Percentiles rank a stretch among this genome's conserved stretches.
Evolutionary conservation across 768 basidiomycete genomes (phyloP).

Genomic region (Tulasnella sp.): DNA sequence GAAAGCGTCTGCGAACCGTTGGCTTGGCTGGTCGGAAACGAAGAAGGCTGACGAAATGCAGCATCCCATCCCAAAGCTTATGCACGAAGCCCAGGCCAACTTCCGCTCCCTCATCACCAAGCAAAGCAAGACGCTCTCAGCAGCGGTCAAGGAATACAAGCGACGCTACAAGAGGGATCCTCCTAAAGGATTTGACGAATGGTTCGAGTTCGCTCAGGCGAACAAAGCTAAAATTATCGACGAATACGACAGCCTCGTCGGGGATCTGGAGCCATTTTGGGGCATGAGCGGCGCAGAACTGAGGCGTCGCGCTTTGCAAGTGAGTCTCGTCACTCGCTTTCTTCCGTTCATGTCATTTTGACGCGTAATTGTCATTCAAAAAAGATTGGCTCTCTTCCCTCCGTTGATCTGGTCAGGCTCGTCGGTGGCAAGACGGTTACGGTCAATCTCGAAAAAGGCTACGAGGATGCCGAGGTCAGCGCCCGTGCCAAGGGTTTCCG

Average conservation of each 20-base stretch:
- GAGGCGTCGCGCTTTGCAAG: constrained; percentile 53
- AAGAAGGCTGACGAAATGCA: not conserved
- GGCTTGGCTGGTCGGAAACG: not conserved
- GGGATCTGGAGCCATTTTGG: constrained; percentile 84
- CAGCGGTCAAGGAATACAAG: constrained; percentile 77
- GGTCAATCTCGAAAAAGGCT: constrained; percentile 52
- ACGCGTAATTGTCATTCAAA: constrained; percentile 3
- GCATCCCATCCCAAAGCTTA: constrained; percentile 81
- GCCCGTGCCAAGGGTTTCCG: constrained; percentile 72
- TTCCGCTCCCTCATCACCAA: constrained; percentile 56
- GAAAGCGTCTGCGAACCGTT: not conserved
- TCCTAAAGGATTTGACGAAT: constrained; percentile 83
- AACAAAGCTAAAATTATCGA: constrained; percentile 22
- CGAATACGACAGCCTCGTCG: constrained; percentile 60
- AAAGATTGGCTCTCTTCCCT: constrained; percentile 70
- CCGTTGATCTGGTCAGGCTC: constrained; percentile 80
- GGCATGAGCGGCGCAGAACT: constrained; percentile 62
- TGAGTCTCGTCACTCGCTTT: constrained; percentile 28
- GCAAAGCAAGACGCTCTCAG: constrained; percentile 72
- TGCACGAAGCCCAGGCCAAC: constrained; percentile 71
- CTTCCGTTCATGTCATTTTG: not conserved
- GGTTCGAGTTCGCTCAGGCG: constrained; percentile 48
- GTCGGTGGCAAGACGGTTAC: constrained; percentile 52
- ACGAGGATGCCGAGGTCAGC: constrained; percentile 59
- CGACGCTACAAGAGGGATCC: constrained; percentile 69